Percentiles rank a stretch among this genome's conserved stretches.
Evolutionary conservation across 371 early-diverging fungal genomes (phyloP).

Genomic region (Rhizomucor pusillus): DNA sequence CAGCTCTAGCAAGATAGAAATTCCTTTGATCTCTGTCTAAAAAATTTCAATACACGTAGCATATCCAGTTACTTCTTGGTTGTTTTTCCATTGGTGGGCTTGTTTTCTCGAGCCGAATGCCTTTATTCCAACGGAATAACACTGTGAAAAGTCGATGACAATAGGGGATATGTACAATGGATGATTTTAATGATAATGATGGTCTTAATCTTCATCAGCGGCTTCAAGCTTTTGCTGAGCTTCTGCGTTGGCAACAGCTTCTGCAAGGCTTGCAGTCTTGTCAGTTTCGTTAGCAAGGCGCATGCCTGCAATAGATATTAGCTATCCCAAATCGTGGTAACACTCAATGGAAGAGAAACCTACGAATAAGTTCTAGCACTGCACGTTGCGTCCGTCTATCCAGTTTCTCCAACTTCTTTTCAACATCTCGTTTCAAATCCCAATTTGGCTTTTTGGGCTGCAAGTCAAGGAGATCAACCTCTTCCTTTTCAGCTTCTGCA

Average conservation of each 20-base stretch:
- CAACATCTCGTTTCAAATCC: conserved; percentile 86
- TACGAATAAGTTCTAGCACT: conserved; percentile 76
- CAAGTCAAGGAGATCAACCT: conserved; percentile 75
- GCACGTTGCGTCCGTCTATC: conserved; percentile 72
- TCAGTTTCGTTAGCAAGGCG: conserved; percentile 21
- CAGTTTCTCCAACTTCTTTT: conserved; percentile 69
- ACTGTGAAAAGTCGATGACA: too few species aligned
- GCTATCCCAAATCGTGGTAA: too few species aligned
- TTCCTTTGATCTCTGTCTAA: too few species aligned
- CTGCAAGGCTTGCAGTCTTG: conserved; percentile 28
- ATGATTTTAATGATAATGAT: neutral
- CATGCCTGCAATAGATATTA: conserved; percentile 7
- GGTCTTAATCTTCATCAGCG: conserved; percentile 13
- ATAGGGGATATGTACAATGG: neutral
- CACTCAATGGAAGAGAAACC: too few species aligned
- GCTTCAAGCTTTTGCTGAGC: conserved; percentile 33
- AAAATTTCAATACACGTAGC: too few species aligned
- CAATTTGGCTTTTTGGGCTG: conserved; percentile 87
- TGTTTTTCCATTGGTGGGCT: too few species aligned
- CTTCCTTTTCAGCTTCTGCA: conserved; percentile 61
- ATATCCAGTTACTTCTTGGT: too few species aligned
- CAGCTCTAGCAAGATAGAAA: too few species aligned
- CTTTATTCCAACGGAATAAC: too few species aligned
- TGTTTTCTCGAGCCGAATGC: too few species aligned
- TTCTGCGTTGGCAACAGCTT: conserved; percentile 41